Evolutionary conservation across 2,329 filamentous ascomycete species (phyloP), one percentile per base, ranked within the genome.

Genomic region (Camptophora hylomeconis): DNA sequence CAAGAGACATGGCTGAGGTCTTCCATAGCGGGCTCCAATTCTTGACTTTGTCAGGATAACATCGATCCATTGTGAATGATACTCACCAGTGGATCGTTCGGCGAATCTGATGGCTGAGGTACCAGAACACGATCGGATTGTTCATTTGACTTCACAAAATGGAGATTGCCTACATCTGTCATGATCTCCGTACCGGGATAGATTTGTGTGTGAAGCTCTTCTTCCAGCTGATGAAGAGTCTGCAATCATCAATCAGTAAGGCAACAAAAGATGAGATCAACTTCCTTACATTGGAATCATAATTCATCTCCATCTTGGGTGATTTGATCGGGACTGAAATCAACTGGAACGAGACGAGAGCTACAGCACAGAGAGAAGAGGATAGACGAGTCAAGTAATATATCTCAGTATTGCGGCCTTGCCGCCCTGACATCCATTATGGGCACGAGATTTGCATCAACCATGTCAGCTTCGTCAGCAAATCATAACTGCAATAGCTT

Each of bases 121-220:
- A 67, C 61, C n/a, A 68, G 49, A 10, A 65, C 61, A 13, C 32
- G 28, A 11, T 34, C 26, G 5, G 15, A 24, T 22, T 30, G 35
- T 18, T 58, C 53, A 13, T 50, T 47, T 42, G 53, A 47, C 36
- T 75, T 76, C 44, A 76, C 69, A 42, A 77, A 77, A 48, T 75
- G 72, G 49, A 74, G 69, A 1, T 56, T 54, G 12, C 69, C 70
- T 20, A 75, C 62, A 56, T 78, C 67, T 6, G 59, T 51, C 68
- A 72, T 72, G 44, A 72, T 57, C 48, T 72, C 67, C 3, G 68
- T 72, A 14, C 68, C 68, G 3, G 68, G 68, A 21, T 69, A 49
- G 32, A 72, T 62, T 37, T 67, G 61, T 17, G 56, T 56, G 31
- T 64, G 54, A 35, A 72, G 58, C 53, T 45, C 42, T 28, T 44